Evolutionary conservation across 306 rosid species (phyloP).

Genomic region (Sphenostylis stenocarpa): DNA sequence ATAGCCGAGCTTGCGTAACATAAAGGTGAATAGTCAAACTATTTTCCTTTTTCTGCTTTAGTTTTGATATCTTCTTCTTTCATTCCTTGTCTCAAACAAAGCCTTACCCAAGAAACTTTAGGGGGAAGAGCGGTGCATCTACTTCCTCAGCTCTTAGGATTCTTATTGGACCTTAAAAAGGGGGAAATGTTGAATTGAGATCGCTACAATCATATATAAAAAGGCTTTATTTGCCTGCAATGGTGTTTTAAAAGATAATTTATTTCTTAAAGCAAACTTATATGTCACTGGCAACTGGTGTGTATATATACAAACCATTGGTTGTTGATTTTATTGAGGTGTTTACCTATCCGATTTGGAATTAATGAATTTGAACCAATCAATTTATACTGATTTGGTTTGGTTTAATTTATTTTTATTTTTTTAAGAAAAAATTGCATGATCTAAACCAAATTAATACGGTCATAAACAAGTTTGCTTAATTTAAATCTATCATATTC

Average conservation of each 20-base stretch:
- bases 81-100: slow-evolving; percentile 3
- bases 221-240: not conserved
- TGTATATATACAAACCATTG: slow-evolving; percentile 1
- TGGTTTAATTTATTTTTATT: too few species aligned
- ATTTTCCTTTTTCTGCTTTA: slow-evolving; percentile 5
- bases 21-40: slow-evolving; percentile 19
- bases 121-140: not conserved
- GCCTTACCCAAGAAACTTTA: not conserved
- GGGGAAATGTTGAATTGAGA: not conserved
- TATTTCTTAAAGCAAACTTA: not conserved
- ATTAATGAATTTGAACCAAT: too few species aligned
- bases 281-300: slow-evolving; percentile 13
- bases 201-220: not conserved
- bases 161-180: not conserved
- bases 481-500: too few species aligned
- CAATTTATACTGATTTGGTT: too few species aligned
- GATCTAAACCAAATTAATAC: too few species aligned
- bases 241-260: not conserved
- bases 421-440: too few species aligned
- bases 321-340: not conserved
- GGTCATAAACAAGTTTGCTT: too few species aligned
- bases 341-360: too few species aligned
- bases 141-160: not conserved
- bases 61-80: slow-evolving; percentile 16
- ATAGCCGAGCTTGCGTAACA: slow-evolving; percentile 29